Evolutionary conservation across 345 rosid species (phyloP).

Genomic region (Ceriops tagal): DNA sequence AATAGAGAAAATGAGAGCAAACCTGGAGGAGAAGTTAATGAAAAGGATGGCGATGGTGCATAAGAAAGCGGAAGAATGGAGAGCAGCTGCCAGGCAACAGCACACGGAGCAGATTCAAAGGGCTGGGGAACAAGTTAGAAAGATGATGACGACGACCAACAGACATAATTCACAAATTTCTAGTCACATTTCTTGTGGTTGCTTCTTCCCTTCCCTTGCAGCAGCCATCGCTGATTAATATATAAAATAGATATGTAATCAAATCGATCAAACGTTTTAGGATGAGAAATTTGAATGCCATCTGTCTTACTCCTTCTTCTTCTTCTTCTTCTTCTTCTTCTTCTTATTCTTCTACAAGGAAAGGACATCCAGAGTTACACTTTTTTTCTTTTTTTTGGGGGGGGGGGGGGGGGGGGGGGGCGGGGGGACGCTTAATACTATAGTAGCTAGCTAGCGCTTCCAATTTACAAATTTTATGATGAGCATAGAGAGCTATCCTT

Average conservation of each 20-base stretch:
- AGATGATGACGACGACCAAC: conserved; percentile 25
- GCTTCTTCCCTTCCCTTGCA: conserved; percentile 48
- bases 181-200: conserved; percentile 58
- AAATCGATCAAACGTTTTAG: neutral
- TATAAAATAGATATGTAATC: neutral
- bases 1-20: conserved; percentile 87
- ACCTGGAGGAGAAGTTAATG: conserved; percentile 81
- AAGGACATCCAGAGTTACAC: too few species aligned
- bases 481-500: too few species aligned
- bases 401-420: too few species aligned
- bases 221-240: conserved; percentile 24
- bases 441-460: too few species aligned
- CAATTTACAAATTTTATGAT: too few species aligned
- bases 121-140: conserved; percentile 43
- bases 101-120: conserved; percentile 58
- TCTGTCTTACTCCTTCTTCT: too few species aligned
- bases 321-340: too few species aligned
- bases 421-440: too few species aligned
- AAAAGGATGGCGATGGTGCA: conserved; percentile 73
- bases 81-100: conserved; percentile 57
- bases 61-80: conserved; percentile 77
- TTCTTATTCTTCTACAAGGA: too few species aligned
- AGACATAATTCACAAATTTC: conserved; percentile 31
- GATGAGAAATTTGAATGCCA: too few species aligned
- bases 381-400: too few species aligned